phyloP scores from a whole-genome alignment of 164 flowering plant genomes.

The Magnolia changhungtana region DNA sequence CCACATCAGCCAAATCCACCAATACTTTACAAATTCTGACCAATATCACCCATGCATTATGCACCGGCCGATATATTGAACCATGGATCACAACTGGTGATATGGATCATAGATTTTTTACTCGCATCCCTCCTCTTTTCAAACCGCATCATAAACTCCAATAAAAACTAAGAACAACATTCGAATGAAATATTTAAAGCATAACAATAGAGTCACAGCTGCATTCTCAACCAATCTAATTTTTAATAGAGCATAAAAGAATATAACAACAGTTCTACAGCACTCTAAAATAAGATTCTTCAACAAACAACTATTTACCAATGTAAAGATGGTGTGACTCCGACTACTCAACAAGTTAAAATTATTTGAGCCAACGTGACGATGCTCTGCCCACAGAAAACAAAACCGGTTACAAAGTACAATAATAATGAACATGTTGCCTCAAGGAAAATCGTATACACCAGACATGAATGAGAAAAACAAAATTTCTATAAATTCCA shows the following conservation, averaged over 20 bases:
- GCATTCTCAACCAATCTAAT: background rate
- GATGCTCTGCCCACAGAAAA: constrained; percentile 68
- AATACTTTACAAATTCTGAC: too few relatives aligned
- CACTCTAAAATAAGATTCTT: background rate
- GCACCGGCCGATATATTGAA: background rate
- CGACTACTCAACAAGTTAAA: constrained; percentile 37
- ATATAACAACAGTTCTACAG: background rate
- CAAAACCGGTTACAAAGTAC: background rate
- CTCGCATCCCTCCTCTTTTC: background rate
- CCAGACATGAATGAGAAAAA: background rate
- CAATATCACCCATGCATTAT: too few relatives aligned
- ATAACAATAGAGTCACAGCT: background rate
- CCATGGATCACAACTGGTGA: background rate
- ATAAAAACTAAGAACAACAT: background rate
- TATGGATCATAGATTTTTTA: background rate
- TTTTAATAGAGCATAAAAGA: background rate
- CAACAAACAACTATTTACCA: background rate
- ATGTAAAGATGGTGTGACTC: constrained; percentile 2
- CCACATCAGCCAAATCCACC: too few relatives aligned
- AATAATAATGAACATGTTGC: background rate
- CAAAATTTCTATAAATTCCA: background rate
- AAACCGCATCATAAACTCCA: background rate
- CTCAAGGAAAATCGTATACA: background rate
- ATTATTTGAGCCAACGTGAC: constrained; percentile 97
- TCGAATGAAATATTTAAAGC: background rate